Percentiles rank a stretch among this genome's conserved stretches.
These are phyloP conservation scores for Penicillium nordicum DNA, from an alignment of 2,329 filamentous ascomycete genomes.

Conservation along the genomic window DNA sequence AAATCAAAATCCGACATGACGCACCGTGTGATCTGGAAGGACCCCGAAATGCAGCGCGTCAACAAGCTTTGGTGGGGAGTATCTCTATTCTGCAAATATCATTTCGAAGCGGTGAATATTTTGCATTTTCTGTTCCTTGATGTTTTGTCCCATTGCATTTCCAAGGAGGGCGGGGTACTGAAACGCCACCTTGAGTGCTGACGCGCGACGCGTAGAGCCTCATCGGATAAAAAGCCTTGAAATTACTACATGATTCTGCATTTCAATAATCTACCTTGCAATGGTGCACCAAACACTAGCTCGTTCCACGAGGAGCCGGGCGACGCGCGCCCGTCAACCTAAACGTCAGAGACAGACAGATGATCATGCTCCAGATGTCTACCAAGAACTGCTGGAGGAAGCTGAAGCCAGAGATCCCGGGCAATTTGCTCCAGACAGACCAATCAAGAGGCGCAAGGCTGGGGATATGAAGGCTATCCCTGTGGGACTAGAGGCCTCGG, in stretches of 20 bases:
- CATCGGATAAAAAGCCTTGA: background rate
- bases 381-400: constrained; percentile 43
- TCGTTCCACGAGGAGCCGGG: constrained; percentile 16
- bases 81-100: background rate
- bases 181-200: background rate
- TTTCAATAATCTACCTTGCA: background rate
- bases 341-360: constrained; percentile 16
- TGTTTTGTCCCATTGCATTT: background rate
- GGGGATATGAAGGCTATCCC: constrained; percentile 24
- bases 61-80: background rate
- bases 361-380: constrained; percentile 36
- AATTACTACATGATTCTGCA: background rate
- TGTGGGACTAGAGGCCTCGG: background rate
- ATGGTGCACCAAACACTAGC: constrained; percentile 23
- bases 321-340: constrained; percentile 8
- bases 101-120: background rate
- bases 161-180: background rate
- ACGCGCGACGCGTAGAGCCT: constrained; percentile 5
- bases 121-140: background rate
- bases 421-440: constrained; percentile 24
- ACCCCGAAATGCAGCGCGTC: background rate
- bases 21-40: background rate
- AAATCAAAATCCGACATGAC: constrained; percentile 8
- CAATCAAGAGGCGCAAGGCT: constrained; percentile 41
- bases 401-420: constrained; percentile 33